Evolutionary conservation across 805 yeast genomes (phyloP), one percentile per base, ranked within the genome.

Genomic region (Teunomyces panamensis): DNA sequence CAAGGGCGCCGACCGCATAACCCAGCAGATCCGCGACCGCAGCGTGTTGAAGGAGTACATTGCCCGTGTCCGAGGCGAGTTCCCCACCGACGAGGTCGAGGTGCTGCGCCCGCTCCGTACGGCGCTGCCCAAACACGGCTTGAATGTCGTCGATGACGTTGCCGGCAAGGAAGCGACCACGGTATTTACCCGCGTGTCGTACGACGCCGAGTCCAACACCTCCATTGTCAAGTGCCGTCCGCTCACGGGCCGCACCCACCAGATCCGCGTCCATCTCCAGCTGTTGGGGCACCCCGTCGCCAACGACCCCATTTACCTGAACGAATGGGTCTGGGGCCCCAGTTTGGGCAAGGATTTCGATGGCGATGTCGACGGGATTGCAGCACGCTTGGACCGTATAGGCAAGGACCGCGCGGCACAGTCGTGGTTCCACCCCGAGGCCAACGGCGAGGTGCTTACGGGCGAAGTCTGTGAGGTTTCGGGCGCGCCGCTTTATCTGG

Each of bases 231-330:
- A 81, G 50, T 92, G 98, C 65, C 78, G 73, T 54, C 99, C 99
- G 1, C 68, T 78, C 13, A 92, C 99, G 0, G 99, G 99, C 0
- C 75, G 99, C 60, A 89, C 97, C 0, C 99, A 92, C 64, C 99
- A 92, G 63, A 90, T 94, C 44, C 73, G 99, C 50, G 96, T 94
- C 0, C 99, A 94, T 69, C 68, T 94, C 48, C 97, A 91, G 65
- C 85, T 75, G 54, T 56, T 94, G n/a, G 97, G 97, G 0, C 78
- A 73, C 48, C 75, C 77, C 1, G 69, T 73, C 30, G 78, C 78
- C 39, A 73, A 73, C 53, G 78, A 73, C 53, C 97, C 97, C 0
- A 75, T 91, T 1, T 92, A 90, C 59, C 85, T 96, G 2, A 88
- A 87, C 56, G 79, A 76, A 11, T 64, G 67, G 13, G 83, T 89